These are phyloP conservation scores for Wickerhamiella cacticola DNA, from an alignment of 805 yeast species.

Conservation along the genomic window DNA sequence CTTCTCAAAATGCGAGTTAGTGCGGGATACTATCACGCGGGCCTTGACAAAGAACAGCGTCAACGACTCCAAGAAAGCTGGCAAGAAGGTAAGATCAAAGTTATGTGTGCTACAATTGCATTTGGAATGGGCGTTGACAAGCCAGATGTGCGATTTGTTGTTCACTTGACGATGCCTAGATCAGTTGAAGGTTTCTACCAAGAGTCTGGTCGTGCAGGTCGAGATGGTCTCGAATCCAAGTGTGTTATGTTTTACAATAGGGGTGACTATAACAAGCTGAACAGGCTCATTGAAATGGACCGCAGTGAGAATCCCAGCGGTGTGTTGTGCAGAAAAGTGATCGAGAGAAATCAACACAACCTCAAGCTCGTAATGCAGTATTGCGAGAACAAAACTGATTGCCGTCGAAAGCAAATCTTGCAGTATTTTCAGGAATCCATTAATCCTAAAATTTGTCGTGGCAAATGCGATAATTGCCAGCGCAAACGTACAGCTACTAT, in stretches of 20 bases:
- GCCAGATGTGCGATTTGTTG: slow-evolving; percentile 85
- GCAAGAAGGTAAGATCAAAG: slow-evolving; percentile 61
- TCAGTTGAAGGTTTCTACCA: slow-evolving; percentile 94
- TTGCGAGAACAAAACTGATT: slow-evolving; percentile 83
- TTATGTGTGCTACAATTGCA: slow-evolving; percentile 94
- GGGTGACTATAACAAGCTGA: slow-evolving; percentile 66
- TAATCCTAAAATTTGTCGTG: slow-evolving; percentile 49
- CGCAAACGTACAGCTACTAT: slow-evolving; percentile 15
- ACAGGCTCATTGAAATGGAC: slow-evolving; percentile 49
- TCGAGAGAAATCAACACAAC: slow-evolving; percentile 58
- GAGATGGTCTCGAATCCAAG: slow-evolving; percentile 76
- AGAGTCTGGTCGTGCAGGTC: slow-evolving; percentile 96
- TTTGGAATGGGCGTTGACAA: slow-evolving; percentile 99
- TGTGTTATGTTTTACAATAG: slow-evolving; percentile 75
- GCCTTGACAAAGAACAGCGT: slow-evolving; percentile 74
- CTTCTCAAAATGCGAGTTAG: slow-evolving; percentile 47
- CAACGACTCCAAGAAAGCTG: slow-evolving; percentile 59
- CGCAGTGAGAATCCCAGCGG: background rate
- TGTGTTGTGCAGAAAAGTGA: slow-evolving; percentile 38
- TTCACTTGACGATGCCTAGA: slow-evolving; percentile 78
- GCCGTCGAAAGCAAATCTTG: slow-evolving; percentile 78
- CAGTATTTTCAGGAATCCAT: slow-evolving; percentile 84
- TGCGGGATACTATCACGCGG: slow-evolving; percentile 81
- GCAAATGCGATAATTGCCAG: slow-evolving; percentile 50
- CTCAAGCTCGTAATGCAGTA: slow-evolving; percentile 76